Evolutionary conservation across 768 basidiomycete genomes (phyloP).

Genomic region (Rhodosporidiobolus sp.): DNA sequence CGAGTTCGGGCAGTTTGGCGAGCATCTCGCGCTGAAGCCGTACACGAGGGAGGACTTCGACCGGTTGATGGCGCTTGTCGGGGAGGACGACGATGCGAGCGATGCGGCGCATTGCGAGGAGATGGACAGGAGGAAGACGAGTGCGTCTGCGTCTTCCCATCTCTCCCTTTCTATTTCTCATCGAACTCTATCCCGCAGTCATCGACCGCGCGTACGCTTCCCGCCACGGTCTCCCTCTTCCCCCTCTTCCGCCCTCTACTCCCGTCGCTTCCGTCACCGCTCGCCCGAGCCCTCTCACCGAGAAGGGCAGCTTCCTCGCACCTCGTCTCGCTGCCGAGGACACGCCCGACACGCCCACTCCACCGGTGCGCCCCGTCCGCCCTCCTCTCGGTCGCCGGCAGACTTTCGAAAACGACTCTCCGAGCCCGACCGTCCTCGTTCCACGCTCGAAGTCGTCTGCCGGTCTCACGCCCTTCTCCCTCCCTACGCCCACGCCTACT

Average conservation of each 20-base stretch:
- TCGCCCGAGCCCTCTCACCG: no score
- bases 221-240: neutral
- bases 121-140: neutral
- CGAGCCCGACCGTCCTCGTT: no score
- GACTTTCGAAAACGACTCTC: no score
- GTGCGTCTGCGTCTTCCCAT: neutral
- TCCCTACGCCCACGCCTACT: no score
- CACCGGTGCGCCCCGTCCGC: no score
- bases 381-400: no score
- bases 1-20: neutral
- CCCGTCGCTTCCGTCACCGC: neutral
- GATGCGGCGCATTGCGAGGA: neutral
- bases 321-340: no score
- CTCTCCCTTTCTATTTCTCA: no score
- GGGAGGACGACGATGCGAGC: neutral
- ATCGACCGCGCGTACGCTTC: neutral
- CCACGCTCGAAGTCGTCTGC: no score
- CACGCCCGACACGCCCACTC: no score
- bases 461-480: no score
- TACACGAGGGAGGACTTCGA: neutral
- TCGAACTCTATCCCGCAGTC: neutral
- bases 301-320: no score
- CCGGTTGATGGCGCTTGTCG: neutral
- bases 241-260: neutral
- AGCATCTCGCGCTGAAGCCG: neutral